Base-by-base conservation (phyloP, 2,329 filamentous ascomycete genomes). In the Truncatella angustata region DNA sequence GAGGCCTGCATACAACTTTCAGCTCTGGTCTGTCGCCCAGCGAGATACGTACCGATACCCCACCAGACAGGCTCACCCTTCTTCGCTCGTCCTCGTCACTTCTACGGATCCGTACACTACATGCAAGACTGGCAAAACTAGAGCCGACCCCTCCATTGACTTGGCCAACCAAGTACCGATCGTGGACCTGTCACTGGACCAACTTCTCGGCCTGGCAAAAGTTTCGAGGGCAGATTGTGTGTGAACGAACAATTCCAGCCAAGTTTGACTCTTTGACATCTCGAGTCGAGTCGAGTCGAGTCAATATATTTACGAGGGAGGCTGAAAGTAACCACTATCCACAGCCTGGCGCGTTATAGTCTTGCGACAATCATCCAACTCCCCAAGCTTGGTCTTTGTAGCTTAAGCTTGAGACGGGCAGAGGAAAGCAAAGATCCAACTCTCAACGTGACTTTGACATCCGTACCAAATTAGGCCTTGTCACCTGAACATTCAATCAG, bases 391-490 rank as follows among this genome's bases (percentile, higher is more conserved):
- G 9, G 9, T 34, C 36, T 7, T 39, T n/a, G 36, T 39, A n/a
- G 36, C 36, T n/a, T n/a, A n/a, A n/a, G n/a, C n/a, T n/a, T n/a
- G n/a, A n/a, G n/a, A n/a, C 18, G 36, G 10, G 36, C 36, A 39
- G 36, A n/a, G 28, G 28, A 39, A 39, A 39, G 36, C 36, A 39
- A n/a, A 39, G 36, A 39, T 7, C 7, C 12, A 16, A 20, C 36
- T n/a, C n/a, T n/a, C n/a, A n/a, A n/a, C n/a, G n/a, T n/a, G 24
- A 44, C 21, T 35, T 32, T 39, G 47, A 50, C 47, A 24, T 40
- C 47, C 34, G 35, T 50, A 35, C 47, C 47, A 42, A 50, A 24
- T 50, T 50, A 34, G 47, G 47, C 47, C 47, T 50, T 50, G 47
- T 50, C 47, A 50, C 47, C 34, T 36, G 45, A 16, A 36, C 45